A percentile compares a stretch with the other conserved stretches of the same genome.
Conservation (phyloP, 257 asterid species). For the Penstemon newberryi region DNA sequence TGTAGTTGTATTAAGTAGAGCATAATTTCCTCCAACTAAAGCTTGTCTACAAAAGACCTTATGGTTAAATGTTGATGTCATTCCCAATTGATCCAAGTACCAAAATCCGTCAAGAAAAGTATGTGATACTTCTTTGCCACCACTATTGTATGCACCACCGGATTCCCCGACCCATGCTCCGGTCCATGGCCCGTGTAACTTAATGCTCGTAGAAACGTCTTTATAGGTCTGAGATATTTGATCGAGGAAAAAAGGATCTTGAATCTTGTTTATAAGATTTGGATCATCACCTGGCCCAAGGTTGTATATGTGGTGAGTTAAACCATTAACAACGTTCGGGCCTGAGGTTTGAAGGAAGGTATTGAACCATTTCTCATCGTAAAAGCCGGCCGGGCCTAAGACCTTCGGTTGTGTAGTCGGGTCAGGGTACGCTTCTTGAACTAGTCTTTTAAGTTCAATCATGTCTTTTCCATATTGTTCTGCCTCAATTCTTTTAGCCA, state of each 20-base stretch:
- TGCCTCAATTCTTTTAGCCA: conserved; percentile 53
- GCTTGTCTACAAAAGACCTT: conserved; percentile 86
- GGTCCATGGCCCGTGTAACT: conserved; percentile 55
- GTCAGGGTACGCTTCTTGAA: conserved; percentile 45
- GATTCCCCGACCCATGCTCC: conserved; percentile 89
- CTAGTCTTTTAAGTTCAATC: conserved; percentile 45
- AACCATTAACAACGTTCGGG: conserved; percentile 62
- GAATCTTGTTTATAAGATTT: conserved; percentile 56
- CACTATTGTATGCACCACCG: conserved; percentile 89
- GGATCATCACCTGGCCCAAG: conserved; percentile 81
- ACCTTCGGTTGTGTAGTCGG: conserved; percentile 48
- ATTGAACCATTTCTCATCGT: conserved; percentile 60
- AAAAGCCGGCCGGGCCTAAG: conserved; percentile 82
- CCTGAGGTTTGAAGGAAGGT: conserved; percentile 52
- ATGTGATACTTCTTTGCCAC: conserved; percentile 72
- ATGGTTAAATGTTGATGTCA: conserved; percentile 73
- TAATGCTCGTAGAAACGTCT: conserved; percentile 38
- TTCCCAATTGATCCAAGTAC: conserved; percentile 92
- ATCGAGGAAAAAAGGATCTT: conserved; percentile 62
- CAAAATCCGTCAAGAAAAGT: conserved; percentile 81
- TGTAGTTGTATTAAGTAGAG: conserved; percentile 59
- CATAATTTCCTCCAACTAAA: conserved; percentile 86
- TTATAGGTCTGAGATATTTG: conserved; percentile 46
- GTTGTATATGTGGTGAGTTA: conserved; percentile 81
- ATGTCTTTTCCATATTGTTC: conserved; percentile 72